phyloP scores from a whole-genome alignment of 768 basidiomycete species.

The Lactifluus pinguis region DNA sequence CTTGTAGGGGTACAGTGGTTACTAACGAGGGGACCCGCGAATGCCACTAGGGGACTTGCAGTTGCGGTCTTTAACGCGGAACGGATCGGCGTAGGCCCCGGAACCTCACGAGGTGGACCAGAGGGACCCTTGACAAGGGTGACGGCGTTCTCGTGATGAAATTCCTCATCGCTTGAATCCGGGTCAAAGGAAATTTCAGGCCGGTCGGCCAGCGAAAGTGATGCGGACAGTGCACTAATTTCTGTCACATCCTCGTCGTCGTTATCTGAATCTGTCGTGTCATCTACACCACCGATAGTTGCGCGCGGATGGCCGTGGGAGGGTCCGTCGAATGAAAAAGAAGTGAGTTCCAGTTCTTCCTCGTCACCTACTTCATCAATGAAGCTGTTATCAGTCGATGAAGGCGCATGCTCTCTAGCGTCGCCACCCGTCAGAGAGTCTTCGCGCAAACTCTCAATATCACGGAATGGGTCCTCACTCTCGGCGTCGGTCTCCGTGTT shows the following conservation, averaged over 20 bases:
- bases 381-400: conserved; percentile 22
- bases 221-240: conserved; percentile 19
- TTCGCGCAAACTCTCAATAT: conserved; percentile 78
- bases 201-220: conserved; percentile 15
- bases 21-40: conserved; percentile 44
- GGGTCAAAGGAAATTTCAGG: conserved; percentile 8
- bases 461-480: conserved; percentile 86
- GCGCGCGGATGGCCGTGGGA: conserved; percentile 33
- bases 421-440: conserved; percentile 20
- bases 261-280: conserved; percentile 35
- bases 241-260: conserved; percentile 21
- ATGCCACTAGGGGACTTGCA: conserved; percentile 46
- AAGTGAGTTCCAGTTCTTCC: conserved; percentile 58
- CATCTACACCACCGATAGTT: conserved; percentile 25
- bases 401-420: conserved; percentile 8
- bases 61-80: conserved; percentile 37
- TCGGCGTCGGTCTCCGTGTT: conserved; percentile 35
- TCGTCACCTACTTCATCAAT: conserved; percentile 50
- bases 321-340: conserved; percentile 63
- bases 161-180: conserved; percentile 14
- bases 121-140: conserved; percentile 5
- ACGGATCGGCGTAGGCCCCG: conserved; percentile 29
- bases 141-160: conserved; percentile 12
- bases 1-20: conserved; percentile 48
- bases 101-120: conserved; percentile 10